These are phyloP conservation scores for Annulohypoxylon nitens DNA, from an alignment of 495 filamentous ascomycete genomes.

Conservation along the genomic window DNA sequence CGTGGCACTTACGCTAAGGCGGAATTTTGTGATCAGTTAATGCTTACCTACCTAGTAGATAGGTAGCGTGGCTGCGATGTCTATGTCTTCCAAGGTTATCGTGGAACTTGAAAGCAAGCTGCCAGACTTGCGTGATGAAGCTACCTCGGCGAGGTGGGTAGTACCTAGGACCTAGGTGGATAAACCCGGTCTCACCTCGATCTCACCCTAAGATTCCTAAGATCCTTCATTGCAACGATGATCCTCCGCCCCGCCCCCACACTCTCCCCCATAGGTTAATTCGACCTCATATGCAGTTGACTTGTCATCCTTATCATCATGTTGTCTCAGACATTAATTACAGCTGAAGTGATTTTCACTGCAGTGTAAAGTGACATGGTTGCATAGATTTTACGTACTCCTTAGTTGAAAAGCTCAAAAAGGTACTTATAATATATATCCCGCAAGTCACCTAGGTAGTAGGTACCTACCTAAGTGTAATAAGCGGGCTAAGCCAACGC, in stretches of 20 bases:
- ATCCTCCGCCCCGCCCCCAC: not conserved
- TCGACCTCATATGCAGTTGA: not conserved
- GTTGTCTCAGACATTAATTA: not conserved
- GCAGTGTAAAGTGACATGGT: not conserved
- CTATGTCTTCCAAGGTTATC: not conserved
- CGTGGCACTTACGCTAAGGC: too few relatives aligned
- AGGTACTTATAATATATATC: too few relatives aligned
- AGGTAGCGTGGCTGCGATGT: not conserved
- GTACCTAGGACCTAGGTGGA: too few relatives aligned
- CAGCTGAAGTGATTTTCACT: not conserved
- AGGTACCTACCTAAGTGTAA: too few relatives aligned
- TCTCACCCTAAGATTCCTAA: not conserved
- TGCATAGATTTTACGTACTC: not conserved
- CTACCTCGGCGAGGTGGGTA: not conserved
- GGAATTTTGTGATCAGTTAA: not conserved
- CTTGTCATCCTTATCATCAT: not conserved
- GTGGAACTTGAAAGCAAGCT: not conserved
- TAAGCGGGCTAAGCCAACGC: too few relatives aligned
- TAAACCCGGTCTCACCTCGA: too few relatives aligned
- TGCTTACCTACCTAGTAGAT: not conserved
- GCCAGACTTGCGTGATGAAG: too few relatives aligned
- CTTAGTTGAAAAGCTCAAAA: not conserved
- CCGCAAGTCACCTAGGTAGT: too few relatives aligned
- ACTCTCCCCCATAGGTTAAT: not conserved
- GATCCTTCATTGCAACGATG: not conserved